Evolutionary conservation across 1,139 yeast species (phyloP).

Genomic region (Diutina mesorugosa): DNA sequence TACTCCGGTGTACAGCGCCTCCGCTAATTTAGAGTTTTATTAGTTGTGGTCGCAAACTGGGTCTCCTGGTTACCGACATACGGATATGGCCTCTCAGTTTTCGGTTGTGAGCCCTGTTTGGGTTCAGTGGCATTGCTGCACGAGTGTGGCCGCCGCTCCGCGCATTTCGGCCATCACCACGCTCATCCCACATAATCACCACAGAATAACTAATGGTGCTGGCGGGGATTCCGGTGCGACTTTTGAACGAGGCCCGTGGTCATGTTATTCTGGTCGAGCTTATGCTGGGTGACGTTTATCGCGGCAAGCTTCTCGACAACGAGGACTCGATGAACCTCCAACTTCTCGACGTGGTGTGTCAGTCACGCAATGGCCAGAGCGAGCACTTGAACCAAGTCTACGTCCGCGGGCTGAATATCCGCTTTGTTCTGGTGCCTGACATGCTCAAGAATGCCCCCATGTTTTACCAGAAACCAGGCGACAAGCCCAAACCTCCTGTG

Average conservation of each 20-base stretch:
- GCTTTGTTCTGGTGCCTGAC: constrained; percentile 81
- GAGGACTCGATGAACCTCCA: constrained; percentile 94
- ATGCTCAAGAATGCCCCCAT: constrained; percentile 79
- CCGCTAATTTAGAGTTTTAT: no score
- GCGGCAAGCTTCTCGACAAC: constrained; percentile 75
- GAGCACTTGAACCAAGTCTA: constrained; percentile 76
- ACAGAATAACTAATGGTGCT: not conserved
- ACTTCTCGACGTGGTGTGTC: constrained; percentile 68
- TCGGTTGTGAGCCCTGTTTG: not conserved
- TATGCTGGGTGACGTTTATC: constrained; percentile 72
- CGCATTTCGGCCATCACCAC: no score
- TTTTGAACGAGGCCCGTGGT: constrained; percentile 82
- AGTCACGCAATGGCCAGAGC: constrained; percentile 61
- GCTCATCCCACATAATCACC: not conserved
- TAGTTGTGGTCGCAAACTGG: not conserved
- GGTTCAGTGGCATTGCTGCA: no score
- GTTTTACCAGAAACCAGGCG: constrained; percentile 52
- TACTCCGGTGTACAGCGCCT: no score
- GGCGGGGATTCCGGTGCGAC: constrained; percentile 74
- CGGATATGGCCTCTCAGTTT: not conserved
- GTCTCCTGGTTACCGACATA: not conserved
- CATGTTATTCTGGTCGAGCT: constrained; percentile 78
- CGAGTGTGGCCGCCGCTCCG: no score
- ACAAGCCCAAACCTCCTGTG: constrained; percentile 58
- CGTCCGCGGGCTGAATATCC: constrained; percentile 82